Conservation (phyloP, 2,329 filamentous ascomycete species). For the Cladosporium austrohemisphaericum region DNA sequence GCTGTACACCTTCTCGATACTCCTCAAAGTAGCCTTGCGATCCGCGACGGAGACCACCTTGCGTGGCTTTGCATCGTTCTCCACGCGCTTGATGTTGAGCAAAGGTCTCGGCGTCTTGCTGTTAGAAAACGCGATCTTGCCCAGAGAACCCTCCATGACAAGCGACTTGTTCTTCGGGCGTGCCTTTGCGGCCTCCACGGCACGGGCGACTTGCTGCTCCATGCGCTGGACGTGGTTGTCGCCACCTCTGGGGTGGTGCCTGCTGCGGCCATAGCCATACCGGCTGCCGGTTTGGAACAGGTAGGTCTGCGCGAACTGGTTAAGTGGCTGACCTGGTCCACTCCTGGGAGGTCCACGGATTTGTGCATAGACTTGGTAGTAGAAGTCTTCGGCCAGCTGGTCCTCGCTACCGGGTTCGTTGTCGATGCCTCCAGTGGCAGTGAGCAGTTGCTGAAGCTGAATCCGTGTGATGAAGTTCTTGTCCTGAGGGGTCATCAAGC, state of each 20-base stretch:
- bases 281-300: conserved; percentile 90
- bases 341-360: conserved; percentile 80
- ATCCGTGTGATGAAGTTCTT: conserved; percentile 99
- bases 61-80: conserved; percentile 54
- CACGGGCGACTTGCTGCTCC: conserved; percentile 97
- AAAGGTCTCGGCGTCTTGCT: conserved; percentile 94
- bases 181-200: conserved; percentile 93
- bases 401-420: conserved; percentile 72
- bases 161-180: conserved; percentile 97
- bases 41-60: conserved; percentile 61
- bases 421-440: conserved; percentile 81
- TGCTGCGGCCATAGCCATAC: conserved; percentile 60
- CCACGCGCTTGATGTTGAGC: conserved; percentile 88
- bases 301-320: conserved; percentile 96
- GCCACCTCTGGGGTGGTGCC: conserved; percentile 74
- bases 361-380: conserved; percentile 95
- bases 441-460: conserved; percentile 91
- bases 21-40: conserved; percentile 75
- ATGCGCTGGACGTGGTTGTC: conserved; percentile 98
- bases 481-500: conserved; percentile 97
- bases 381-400: conserved; percentile 87
- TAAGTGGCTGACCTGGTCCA: conserved; percentile 87
- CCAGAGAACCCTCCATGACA: conserved; percentile 90
- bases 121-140: conserved; percentile 98
- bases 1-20: conserved; percentile 84